phyloP scores from a whole-genome alignment of 2,329 filamentous ascomycete species.

The Phoma sp. region DNA sequence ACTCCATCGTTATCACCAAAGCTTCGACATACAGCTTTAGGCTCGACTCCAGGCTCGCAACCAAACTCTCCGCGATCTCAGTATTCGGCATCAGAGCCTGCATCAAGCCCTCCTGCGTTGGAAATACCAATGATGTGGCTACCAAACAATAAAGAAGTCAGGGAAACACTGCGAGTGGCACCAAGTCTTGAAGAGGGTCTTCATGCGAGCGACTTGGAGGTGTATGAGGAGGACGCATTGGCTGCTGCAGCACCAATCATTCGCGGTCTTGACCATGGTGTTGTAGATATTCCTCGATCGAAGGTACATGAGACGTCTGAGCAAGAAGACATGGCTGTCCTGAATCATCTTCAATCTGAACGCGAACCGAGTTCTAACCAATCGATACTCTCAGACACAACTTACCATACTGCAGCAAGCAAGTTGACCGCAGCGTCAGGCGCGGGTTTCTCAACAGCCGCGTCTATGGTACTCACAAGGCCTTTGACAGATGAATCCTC shows the following conservation, averaged over 20 bases:
- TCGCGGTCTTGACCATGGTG: background rate
- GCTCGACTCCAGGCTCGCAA: background rate
- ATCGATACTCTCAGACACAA: too few relatives aligned
- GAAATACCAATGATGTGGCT: background rate
- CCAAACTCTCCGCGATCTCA: background rate
- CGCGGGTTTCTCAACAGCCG: too few relatives aligned
- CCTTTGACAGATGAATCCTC: too few relatives aligned
- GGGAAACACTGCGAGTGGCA: background rate
- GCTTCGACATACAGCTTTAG: slow-evolving; percentile 8
- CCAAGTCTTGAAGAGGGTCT: slow-evolving; percentile 5
- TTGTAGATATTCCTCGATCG: slow-evolving; percentile 1
- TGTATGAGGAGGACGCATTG: slow-evolving; percentile 1
- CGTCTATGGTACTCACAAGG: too few relatives aligned
- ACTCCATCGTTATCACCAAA: background rate
- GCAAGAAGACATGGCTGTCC: background rate
- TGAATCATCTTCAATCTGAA: background rate
- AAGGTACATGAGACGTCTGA: background rate
- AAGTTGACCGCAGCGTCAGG: too few relatives aligned
- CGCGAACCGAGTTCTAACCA: too few relatives aligned
- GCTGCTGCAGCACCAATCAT: slow-evolving; percentile 1
- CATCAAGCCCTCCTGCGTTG: background rate
- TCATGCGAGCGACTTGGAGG: background rate
- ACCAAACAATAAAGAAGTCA: background rate
- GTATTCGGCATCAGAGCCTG: background rate
- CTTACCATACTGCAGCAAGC: too few relatives aligned